These are phyloP conservation scores for Candida argentea DNA, from an alignment of 805 yeast genomes.

Conservation along the genomic window DNA sequence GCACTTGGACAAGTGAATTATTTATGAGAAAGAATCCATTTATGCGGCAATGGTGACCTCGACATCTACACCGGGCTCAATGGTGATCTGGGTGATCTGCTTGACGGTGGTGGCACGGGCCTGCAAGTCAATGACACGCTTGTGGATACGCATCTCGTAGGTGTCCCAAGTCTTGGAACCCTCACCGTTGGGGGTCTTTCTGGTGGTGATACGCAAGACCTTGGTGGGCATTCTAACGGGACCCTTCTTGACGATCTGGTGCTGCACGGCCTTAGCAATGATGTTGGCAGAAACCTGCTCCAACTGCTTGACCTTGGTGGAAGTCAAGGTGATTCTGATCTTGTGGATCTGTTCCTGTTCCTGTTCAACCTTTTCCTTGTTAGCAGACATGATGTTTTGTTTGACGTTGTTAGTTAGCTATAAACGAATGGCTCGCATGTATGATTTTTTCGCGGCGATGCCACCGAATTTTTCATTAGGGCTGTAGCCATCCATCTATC, in stretches of 20 bases:
- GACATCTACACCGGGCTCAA: conserved; percentile 99
- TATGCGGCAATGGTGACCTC: conserved; percentile 86
- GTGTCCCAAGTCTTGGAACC: conserved; percentile 99
- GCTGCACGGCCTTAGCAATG: conserved; percentile 74
- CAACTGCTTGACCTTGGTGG: conserved; percentile 97
- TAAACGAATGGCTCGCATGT: conserved; percentile 1
- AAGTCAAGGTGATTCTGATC: conserved; percentile 98
- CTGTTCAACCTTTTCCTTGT: conserved; percentile 74
- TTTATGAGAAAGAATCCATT: too few relatives aligned
- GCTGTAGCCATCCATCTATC: conserved; percentile 2
- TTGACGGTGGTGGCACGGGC: conserved; percentile 91
- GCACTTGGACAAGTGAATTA: conserved; percentile 37
- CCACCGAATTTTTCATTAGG: conserved; percentile 1
- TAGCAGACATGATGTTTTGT: conserved; percentile 57
- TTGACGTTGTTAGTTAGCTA: conserved; percentile 30
- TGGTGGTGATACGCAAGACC: conserved; percentile 95
- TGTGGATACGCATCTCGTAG: conserved; percentile 99
- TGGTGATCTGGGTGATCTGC: conserved; percentile 95
- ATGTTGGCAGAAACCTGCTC: conserved; percentile 93
- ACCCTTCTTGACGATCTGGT: conserved; percentile 88
- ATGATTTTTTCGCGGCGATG: conserved; percentile 2
- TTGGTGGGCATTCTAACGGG: conserved; percentile 99
- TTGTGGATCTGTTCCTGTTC: conserved; percentile 81
- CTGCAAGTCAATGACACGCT: conserved; percentile 97
- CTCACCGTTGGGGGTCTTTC: conserved; percentile 99